Percentiles rank a stretch among this genome's conserved stretches.
Evolutionary conservation across 2,329 filamentous ascomycete genomes (phyloP).

Genomic region (Trichophyton benhamiae): DNA sequence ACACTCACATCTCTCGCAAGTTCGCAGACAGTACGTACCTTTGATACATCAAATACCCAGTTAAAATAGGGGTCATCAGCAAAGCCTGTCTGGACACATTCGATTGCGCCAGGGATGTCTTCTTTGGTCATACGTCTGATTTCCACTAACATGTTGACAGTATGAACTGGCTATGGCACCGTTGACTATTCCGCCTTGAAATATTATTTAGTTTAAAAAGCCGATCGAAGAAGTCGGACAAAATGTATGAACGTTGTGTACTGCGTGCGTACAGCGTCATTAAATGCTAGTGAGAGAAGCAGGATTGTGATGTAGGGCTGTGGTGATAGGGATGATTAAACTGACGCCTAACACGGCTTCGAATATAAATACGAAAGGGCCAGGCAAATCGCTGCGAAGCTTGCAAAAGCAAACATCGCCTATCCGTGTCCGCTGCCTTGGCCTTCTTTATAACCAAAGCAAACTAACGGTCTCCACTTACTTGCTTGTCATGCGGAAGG

Average conservation of each 20-base stretch:
- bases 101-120: slow-evolving; percentile 53
- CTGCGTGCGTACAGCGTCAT: background rate
- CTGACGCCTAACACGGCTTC: slow-evolving; percentile 1
- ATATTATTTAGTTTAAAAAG: background rate
- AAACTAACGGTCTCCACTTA: background rate
- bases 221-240: background rate
- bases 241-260: background rate
- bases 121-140: slow-evolving; percentile 44
- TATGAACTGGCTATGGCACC: background rate
- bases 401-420: slow-evolving; percentile 1
- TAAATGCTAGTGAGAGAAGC: background rate
- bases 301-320: background rate
- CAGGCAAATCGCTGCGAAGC: background rate
- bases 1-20: background rate
- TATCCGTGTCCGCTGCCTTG: background rate
- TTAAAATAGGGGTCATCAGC: slow-evolving; percentile 53
- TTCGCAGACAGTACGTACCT: slow-evolving; percentile 31
- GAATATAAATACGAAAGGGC: background rate
- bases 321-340: background rate
- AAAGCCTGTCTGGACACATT: slow-evolving; percentile 55
- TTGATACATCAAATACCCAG: slow-evolving; percentile 51
- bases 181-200: background rate
- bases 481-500: background rate
- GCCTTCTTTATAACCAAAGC: background rate
- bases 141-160: slow-evolving; percentile 38